Conservation (phyloP, 2,329 filamentous ascomycete genomes). For the Nemania sp. region DNA sequence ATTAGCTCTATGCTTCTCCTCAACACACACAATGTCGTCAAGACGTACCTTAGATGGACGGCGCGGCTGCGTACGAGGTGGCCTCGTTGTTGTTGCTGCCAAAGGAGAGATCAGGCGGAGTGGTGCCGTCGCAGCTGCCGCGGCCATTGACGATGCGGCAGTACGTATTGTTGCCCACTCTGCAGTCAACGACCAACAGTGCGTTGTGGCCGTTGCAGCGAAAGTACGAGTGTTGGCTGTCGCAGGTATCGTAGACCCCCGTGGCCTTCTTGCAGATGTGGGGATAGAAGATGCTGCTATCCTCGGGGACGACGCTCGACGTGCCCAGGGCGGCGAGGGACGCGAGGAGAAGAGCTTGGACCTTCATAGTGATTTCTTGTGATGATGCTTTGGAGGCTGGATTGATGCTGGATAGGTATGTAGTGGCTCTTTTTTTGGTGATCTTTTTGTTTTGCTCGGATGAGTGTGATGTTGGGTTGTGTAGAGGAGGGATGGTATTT, state of each 20-base stretch:
- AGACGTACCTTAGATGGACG: no score
- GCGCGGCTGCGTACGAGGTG: not conserved
- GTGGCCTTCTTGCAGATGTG: not conserved
- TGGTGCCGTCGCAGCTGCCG: conserved; percentile 13
- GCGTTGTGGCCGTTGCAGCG: conserved; percentile 19
- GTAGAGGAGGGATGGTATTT: no score
- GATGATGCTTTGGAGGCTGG: not conserved
- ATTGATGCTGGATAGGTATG: not conserved
- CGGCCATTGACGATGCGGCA: conserved; percentile 13
- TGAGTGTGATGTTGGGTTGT: no score
- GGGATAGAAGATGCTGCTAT: not conserved
- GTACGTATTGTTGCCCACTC: not conserved
- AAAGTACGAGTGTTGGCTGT: conserved; percentile 16
- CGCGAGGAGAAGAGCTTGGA: not conserved
- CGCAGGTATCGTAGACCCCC: conserved; percentile 26
- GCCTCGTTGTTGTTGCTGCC: not conserved
- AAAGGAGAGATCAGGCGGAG: conserved; percentile 5
- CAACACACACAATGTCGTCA: no score
- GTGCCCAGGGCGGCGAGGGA: not conserved
- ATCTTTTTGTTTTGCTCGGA: no score
- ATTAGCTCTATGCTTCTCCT: no score
- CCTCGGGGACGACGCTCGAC: not conserved
- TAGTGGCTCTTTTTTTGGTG: no score
- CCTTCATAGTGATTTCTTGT: conserved; percentile 10
- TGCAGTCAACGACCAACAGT: conserved; percentile 16